Percentiles rank a stretch among this genome's conserved stretches.
Evolutionary conservation across 2,329 filamentous ascomycete species (phyloP).

Genomic region (Sarocladium brachiariae): DNA sequence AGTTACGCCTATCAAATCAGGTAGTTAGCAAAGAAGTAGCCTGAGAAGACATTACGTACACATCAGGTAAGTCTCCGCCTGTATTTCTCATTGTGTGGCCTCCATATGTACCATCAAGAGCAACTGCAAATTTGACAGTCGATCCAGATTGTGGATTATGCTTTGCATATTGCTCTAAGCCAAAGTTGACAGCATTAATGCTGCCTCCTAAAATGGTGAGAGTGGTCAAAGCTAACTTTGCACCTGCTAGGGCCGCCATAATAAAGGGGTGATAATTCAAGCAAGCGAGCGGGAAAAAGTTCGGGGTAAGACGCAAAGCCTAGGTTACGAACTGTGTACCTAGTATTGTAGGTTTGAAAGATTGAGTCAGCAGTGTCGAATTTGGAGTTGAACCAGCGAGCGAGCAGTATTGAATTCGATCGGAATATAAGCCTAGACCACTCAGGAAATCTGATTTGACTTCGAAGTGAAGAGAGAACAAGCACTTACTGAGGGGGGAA

Average conservation of each 20-base stretch:
- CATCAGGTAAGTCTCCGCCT: background rate
- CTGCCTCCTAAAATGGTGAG: background rate
- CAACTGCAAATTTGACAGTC: background rate
- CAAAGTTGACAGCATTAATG: background rate
- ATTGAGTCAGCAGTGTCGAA: background rate
- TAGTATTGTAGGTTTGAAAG: no score
- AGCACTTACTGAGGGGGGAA: background rate
- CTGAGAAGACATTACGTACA: conserved; percentile 6
- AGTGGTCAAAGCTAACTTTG: background rate
- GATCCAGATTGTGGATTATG: background rate
- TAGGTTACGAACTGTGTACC: no score
- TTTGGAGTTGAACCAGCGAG: background rate
- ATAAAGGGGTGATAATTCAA: background rate
- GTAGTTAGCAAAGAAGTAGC: conserved; percentile 6
- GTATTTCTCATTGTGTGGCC: background rate
- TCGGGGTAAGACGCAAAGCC: background rate
- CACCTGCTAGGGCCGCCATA: background rate
- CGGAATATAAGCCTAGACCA: background rate
- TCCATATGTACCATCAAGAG: background rate
- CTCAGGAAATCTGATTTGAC: background rate
- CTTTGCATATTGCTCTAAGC: background rate
- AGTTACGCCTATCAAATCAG: conserved; percentile 19
- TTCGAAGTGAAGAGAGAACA: background rate
- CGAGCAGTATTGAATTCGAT: background rate
- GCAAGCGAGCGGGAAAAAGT: background rate